Evolutionary conservation across 2,329 filamentous ascomycete species (phyloP), one percentile per base, ranked within the genome.

Genomic region (Penicillium sp.): DNA sequence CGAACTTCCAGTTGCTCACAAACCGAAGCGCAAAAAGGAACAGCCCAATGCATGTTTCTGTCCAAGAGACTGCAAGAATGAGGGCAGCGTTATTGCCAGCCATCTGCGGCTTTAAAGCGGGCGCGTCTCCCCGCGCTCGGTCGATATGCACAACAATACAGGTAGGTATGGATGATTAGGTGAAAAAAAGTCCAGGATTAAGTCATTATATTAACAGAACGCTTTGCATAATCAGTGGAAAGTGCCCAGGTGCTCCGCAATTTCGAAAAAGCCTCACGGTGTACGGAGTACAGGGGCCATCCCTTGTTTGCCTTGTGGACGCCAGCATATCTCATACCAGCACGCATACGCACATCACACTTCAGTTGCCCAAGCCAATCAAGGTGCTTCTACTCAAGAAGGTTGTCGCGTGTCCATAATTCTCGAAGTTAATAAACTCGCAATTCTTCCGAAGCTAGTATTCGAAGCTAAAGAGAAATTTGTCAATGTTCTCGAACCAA

Each of bases 1-100:
- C 48, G 14, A 64, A 47, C 32, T 48, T 51, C 52, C 46, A 58
- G 22, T 59, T 64, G 34, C 56, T 64, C 38, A 63, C n/a, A 13
- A 62, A 57, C 10, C 60, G 58, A 29, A 64, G 44, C 5, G 46
- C 14, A 8, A 63, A 58, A 16, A 64, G 46, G 13, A 52, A 31
- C 31, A 63, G n/a, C 4, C 60, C 62, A 29, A 64, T 13, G 22
- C 38, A 43, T 18, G 62, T 61, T 40, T 61, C 56, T 9, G 43
- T 46, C 60, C 62, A 64, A n/a, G 56, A 55, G 7, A 60, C 49
- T 13, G 32, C 54, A 24, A 62, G 38, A 21, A 63, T 55, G 11
- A 49, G 24, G 5, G 24, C 34, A 18, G 48, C 44, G 18, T 34
- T 42, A 32, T 52, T 21, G 29, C 34, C 44, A 39, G 31, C 44